Evolutionary conservation across 2,329 filamentous ascomycete species (phyloP), one percentile per base, ranked within the genome.

Genomic region (Parascedosporium putredinis): DNA sequence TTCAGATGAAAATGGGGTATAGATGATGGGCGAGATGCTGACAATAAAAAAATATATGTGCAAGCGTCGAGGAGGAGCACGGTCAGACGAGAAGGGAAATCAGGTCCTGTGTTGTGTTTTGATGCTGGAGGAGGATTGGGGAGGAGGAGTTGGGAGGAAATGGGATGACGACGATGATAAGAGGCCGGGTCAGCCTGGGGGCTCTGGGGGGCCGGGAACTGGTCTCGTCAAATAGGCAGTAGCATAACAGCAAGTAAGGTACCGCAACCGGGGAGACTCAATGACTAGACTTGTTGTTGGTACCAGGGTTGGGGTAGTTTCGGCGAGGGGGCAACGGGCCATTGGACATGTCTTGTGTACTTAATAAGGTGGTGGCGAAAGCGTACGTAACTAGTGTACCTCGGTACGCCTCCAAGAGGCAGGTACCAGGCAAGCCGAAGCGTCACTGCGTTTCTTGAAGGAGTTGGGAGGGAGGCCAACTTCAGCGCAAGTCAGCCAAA

Each of bases 161-260:
- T 49, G 47, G 47, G 47, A 42, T 43, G 47, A 49, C 38, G 47
- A 49, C 47, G 47, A 49, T 49, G 33, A 42, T 22, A 23, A 42
- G 23, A 14, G 31, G 20, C 20, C 20, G 31, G 12, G 45, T 9
- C 27, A 5, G 38, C 3, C 12, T 20, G 16, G 18, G 38, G 33
- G 5, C 8, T 16, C n/a, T 7, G 33, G 33, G 38, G 16, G 38
- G 38, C 16, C 38, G 38, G 38, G 18, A 42, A 42, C 38, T 10
- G 38, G 38, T 10, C 18, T 42, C 38, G 38, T 42, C 38, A 42
- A 42, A 42, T 42, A 42, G 38, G 38, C 38, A 42, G 38, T 42
- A 42, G 38, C 38, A 42, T 42, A 42, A 42, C 38, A 42, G 20
- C 16, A 42, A 20, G 38, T 42, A 42, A 42, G 38, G 38, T 42